Conservation (phyloP, 192 early-diverging fungal genomes). For the Backusella sp. region DNA sequence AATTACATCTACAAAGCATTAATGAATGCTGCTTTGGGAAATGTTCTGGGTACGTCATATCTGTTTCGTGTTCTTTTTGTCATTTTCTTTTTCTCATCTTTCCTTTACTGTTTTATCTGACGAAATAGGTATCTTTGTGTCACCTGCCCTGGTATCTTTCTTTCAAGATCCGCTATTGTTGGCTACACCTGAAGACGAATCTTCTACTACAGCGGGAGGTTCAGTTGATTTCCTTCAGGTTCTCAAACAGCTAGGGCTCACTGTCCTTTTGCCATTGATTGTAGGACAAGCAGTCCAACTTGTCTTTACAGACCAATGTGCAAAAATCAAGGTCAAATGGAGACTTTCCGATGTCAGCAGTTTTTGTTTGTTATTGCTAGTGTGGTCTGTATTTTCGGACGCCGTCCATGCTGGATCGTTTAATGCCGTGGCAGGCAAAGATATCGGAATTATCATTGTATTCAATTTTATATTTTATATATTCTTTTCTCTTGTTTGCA, state of each 20-base stretch:
- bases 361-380: conserved; percentile 58
- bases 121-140: conserved; percentile 48
- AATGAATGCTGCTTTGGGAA: conserved; percentile 69
- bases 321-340: conserved; percentile 44
- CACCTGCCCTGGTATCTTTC: conserved; percentile 50
- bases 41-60: conserved; percentile 38
- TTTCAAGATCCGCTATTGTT: conserved; percentile 37
- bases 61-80: neutral
- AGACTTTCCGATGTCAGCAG: conserved; percentile 57
- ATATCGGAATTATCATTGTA: conserved; percentile 49
- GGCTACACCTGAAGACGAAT: conserved; percentile 25
- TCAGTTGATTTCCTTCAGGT: conserved; percentile 49
- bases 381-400: conserved; percentile 74
- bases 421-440: conserved; percentile 41
- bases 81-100: neutral
- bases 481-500: conserved; percentile 47
- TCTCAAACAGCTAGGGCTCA: conserved; percentile 55
- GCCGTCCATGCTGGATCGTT: conserved; percentile 58
- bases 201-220: neutral
- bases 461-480: conserved; percentile 52
- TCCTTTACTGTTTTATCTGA: neutral
- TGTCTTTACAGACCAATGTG: conserved; percentile 42
- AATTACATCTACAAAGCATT: conserved; percentile 37
- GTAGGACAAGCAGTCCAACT: conserved; percentile 57
- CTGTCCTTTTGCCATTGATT: conserved; percentile 62